Evolutionary conservation across 805 yeast genomes (phyloP), one percentile per base, ranked within the genome.

Genomic region (Myxozyma nipponensis): DNA sequence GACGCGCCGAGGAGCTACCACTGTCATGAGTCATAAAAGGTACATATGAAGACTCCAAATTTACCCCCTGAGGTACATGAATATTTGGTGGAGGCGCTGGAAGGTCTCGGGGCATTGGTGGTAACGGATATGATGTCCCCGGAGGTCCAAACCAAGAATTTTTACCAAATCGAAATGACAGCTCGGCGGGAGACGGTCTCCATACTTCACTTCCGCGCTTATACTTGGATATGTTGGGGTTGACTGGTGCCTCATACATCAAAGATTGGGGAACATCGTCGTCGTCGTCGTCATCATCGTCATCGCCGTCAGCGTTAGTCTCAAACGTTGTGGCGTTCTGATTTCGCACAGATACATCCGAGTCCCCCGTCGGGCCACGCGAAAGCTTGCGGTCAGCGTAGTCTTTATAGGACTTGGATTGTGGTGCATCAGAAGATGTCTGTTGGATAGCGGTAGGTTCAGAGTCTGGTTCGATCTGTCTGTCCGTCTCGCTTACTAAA

Each of bases 61-160:
- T 47, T 13, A 54, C 47, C 43, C 58, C 58, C 23, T 50, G 50
- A 9, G 58, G 58, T 15, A 47, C 47, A 9, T 22, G 26, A 22
- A 54, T 47, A 28, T 54, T 44, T 23, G 53, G 47, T 4, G 58
- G 58, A 1, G 58, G 58, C 1, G 58, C 57, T 10, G 58, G 58
- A 2, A 50, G 49, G 4, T 54, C 56, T 17, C 47, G 38, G 2
- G 56, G 58, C 6, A 43, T 43, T 1, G 58, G 58, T 4, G 58
- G 58, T n/a, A 56, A 43, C 3, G 58, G 58, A 41, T 52, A 54
- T 4, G 52, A 51, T 17, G 54, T 42, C 3, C 58, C 58, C 0
- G 57, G 58, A 3, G 53, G 56, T 10, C 52, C 56, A 13, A 39
- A 30, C 50, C 44, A 44, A 13, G 58, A 47, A 25, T 52, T 35